A percentile compares a stretch with the other conserved stretches of the same genome.
phyloP scores from a whole-genome alignment of 2,329 filamentous ascomycete species.

The Scolecobasidium constrictum region DNA sequence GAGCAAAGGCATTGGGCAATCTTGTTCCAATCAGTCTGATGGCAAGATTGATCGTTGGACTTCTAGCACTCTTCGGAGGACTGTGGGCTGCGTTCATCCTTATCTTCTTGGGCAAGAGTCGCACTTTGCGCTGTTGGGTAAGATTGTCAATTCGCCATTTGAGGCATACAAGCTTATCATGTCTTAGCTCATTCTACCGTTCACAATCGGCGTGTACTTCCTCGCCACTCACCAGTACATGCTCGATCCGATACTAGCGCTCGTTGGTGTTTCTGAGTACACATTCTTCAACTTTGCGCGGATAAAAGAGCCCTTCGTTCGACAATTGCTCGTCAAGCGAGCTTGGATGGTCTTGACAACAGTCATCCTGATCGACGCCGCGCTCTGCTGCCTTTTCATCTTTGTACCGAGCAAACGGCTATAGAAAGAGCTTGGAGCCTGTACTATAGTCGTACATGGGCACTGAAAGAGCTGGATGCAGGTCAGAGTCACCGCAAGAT shows the following conservation, averaged over 20 bases:
- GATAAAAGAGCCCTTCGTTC: slow-evolving; percentile 84
- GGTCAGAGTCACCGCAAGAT: too few relatives aligned
- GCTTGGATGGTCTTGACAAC: slow-evolving; percentile 70
- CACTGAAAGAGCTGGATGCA: too few relatives aligned
- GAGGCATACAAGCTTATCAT: not conserved
- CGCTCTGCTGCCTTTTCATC: slow-evolving; percentile 82
- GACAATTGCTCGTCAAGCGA: slow-evolving; percentile 72
- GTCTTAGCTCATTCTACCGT: slow-evolving; percentile 69
- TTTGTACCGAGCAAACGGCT: slow-evolving; percentile 84
- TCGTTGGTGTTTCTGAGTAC: slow-evolving; percentile 89
- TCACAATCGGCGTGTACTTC: slow-evolving; percentile 81
- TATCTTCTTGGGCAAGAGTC: slow-evolving; percentile 75
- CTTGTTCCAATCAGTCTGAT: slow-evolving; percentile 85
- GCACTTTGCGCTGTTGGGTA: slow-evolving; percentile 75
- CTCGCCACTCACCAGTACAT: slow-evolving; percentile 91
- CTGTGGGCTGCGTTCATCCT: slow-evolving; percentile 93
- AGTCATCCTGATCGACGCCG: slow-evolving; percentile 65
- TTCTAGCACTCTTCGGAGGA: slow-evolving; percentile 77
- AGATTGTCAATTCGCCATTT: slow-evolving; percentile 23
- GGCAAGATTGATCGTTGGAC: slow-evolving; percentile 71
- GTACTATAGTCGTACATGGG: not conserved
- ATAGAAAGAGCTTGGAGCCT: slow-evolving; percentile 23
- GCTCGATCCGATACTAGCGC: slow-evolving; percentile 80
- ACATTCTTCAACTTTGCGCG: slow-evolving; percentile 86
- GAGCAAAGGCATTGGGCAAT: slow-evolving; percentile 91